phyloP scores from a whole-genome alignment of 2,329 filamentous ascomycete species.

The Cladosporium phlei region DNA sequence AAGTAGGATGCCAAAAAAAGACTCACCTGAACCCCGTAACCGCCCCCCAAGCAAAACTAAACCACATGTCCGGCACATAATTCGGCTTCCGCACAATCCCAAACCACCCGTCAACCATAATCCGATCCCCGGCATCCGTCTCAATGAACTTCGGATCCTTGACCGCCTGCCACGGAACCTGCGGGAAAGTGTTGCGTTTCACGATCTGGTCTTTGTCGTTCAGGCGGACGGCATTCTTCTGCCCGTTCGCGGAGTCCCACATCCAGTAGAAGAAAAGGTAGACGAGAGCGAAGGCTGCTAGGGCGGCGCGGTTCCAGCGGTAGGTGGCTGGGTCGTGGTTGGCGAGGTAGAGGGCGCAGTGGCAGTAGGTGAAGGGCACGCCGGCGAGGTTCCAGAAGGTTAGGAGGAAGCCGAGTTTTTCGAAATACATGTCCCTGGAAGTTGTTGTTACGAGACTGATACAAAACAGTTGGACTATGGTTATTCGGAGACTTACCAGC shows the following conservation, averaged over 20 bases:
- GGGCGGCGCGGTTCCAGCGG: conserved; percentile 65
- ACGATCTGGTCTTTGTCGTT: conserved; percentile 67
- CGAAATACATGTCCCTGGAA: conserved; percentile 90
- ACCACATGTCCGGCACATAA: conserved; percentile 75
- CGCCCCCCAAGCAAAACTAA: conserved; percentile 70
- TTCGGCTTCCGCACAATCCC: conserved; percentile 49
- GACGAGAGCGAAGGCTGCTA: conserved; percentile 59
- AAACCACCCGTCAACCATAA: conserved; percentile 83
- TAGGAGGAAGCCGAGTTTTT: conserved; percentile 96
- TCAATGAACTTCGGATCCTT: conserved; percentile 75
- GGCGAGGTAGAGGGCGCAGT: conserved; percentile 85
- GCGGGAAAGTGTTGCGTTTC: conserved; percentile 76
- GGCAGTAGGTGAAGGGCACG: conserved; percentile 86
- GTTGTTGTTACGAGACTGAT: neutral
- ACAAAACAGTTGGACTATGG: no score
- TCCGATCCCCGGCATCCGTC: conserved; percentile 66
- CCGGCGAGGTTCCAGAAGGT: conserved; percentile 96
- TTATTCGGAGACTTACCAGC: conserved; percentile 29
- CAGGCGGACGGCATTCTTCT: conserved; percentile 88
- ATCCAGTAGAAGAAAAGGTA: conserved; percentile 85
- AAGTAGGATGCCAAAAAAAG: neutral
- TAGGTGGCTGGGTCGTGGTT: conserved; percentile 76
- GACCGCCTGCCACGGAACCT: conserved; percentile 78
- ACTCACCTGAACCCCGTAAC: conserved; percentile 64
- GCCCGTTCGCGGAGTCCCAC: conserved; percentile 87